A percentile compares a stretch with the other conserved stretches of the same genome.
These are phyloP conservation scores for Moesziomyces sp. DNA, from an alignment of 1,284 basidiomycete species.

Conservation along the genomic window DNA sequence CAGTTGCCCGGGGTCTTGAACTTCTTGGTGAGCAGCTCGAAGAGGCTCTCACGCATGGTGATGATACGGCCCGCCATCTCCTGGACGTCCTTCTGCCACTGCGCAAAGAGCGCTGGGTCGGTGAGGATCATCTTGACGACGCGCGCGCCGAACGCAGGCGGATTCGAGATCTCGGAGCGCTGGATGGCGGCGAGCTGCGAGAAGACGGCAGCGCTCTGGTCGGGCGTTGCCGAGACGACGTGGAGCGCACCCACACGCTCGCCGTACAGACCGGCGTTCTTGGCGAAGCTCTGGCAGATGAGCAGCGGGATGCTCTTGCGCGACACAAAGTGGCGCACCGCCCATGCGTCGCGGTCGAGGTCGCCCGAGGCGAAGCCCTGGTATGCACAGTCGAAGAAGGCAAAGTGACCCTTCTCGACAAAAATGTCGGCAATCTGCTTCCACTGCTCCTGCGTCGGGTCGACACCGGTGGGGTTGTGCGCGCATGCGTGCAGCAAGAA, in stretches of 20 bases:
- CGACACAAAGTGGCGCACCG: slow-evolving; percentile 88
- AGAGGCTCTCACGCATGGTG: slow-evolving; percentile 84
- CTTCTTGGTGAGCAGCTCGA: slow-evolving; percentile 80
- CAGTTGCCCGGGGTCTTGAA: slow-evolving; percentile 85
- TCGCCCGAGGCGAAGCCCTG: slow-evolving; percentile 90
- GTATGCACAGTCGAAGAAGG: slow-evolving; percentile 95
- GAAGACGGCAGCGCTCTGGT: slow-evolving; percentile 55
- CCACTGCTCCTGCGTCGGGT: slow-evolving; percentile 92
- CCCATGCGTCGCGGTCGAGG: slow-evolving; percentile 89
- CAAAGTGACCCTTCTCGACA: slow-evolving; percentile 81
- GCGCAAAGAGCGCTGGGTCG: slow-evolving; percentile 76
- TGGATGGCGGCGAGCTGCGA: slow-evolving; percentile 84
- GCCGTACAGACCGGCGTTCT: slow-evolving; percentile 93
- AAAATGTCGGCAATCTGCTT: slow-evolving; percentile 80
- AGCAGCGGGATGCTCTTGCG: slow-evolving; percentile 78
- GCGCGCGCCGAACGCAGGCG: slow-evolving; percentile 87
- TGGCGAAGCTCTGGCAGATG: slow-evolving; percentile 95
- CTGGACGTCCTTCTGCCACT: slow-evolving; percentile 89
- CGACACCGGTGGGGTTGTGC: slow-evolving; percentile 93
- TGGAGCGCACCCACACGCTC: slow-evolving; percentile 78
- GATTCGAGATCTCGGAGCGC: slow-evolving; percentile 92
- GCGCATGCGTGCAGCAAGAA: slow-evolving; percentile 93
- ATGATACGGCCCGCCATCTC: slow-evolving; percentile 94
- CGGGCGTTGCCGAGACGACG: slow-evolving; percentile 51
- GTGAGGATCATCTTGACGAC: slow-evolving; percentile 75